Evolutionary conservation across 2,329 filamentous ascomycete genomes (phyloP).

Genomic region (Grosmannia serpens): DNA sequence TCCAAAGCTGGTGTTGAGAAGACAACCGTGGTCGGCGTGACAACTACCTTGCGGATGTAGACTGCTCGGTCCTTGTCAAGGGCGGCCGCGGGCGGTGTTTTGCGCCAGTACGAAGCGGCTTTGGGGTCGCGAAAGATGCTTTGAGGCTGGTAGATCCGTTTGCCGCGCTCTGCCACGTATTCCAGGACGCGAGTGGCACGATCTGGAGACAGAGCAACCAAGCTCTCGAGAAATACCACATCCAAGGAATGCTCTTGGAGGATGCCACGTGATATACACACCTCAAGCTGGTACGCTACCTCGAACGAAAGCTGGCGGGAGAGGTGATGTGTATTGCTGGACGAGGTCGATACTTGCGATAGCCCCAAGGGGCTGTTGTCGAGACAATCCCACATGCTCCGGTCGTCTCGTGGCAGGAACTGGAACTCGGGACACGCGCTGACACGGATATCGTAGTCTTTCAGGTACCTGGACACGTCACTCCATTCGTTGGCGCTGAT

Average conservation of each 20-base stretch:
- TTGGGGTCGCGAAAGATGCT: constrained; percentile 51
- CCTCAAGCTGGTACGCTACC: constrained; percentile 83
- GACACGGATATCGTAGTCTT: constrained; percentile 57
- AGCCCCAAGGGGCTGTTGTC: not conserved
- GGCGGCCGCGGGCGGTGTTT: not conserved
- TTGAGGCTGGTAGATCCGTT: constrained; percentile 57
- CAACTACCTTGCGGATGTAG: constrained; percentile 59
- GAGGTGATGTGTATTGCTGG: constrained; percentile 8
- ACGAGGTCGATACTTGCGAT: not conserved
- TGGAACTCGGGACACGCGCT: constrained; percentile 6
- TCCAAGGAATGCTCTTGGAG: constrained; percentile 67
- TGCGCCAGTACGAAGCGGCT: constrained; percentile 29
- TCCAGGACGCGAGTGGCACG: constrained; percentile 60
- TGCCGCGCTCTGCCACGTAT: constrained; percentile 55
- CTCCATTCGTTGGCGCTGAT: constrained; percentile 18
- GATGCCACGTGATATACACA: constrained; percentile 71
- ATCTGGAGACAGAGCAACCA: constrained; percentile 35
- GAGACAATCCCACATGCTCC: constrained; percentile 13
- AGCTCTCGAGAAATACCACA: constrained; percentile 50
- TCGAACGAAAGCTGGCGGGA: constrained; percentile 45
- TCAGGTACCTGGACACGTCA: constrained; percentile 41
- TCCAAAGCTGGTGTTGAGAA: constrained; percentile 70
- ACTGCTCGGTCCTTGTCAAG: constrained; percentile 10
- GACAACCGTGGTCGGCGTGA: constrained; percentile 78
- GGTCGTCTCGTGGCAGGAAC: constrained; percentile 10